Percentiles rank a stretch among this genome's conserved stretches.
Evolutionary conservation across 495 filamentous ascomycete species (phyloP).

Genomic region (Aspergillus hancockii): DNA sequence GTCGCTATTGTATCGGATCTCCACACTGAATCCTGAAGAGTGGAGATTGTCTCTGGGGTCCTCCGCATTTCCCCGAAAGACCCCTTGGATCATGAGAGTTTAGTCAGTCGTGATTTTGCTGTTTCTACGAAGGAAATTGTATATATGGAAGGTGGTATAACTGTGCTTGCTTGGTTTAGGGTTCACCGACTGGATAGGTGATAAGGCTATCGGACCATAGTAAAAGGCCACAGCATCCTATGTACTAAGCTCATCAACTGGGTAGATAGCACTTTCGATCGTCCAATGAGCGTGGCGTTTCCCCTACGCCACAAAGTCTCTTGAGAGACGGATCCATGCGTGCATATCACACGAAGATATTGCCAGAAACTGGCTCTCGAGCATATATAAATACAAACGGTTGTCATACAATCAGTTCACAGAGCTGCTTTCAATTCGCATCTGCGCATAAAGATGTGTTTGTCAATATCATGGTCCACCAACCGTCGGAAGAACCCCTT

Average conservation of each 20-base stretch:
- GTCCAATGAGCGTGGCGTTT: no score
- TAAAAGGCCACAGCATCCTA: no score
- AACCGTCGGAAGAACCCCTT: slow-evolving; percentile 58
- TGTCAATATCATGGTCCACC: slow-evolving; percentile 43
- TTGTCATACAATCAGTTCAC: background rate
- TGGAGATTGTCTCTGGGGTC: background rate
- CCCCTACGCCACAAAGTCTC: background rate
- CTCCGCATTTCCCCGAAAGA: background rate
- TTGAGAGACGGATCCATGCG: background rate
- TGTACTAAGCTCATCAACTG: no score
- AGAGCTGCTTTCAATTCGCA: background rate
- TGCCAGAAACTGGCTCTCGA: background rate
- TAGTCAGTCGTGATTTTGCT: no score
- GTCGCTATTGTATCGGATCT: background rate
- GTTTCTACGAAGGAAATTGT: no score
- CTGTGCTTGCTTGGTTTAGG: no score
- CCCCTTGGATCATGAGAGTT: background rate
- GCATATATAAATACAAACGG: no score
- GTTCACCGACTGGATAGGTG: no score
- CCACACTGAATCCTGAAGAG: background rate
- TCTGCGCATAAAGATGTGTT: background rate
- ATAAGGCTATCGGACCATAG: no score
- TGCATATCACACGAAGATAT: background rate
- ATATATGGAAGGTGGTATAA: no score
- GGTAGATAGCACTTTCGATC: no score